A percentile compares a stretch with the other conserved stretches of the same genome.
Evolutionary conservation across 2,329 filamentous ascomycete species (phyloP).

Genomic region (Acrocalymma vagum): DNA sequence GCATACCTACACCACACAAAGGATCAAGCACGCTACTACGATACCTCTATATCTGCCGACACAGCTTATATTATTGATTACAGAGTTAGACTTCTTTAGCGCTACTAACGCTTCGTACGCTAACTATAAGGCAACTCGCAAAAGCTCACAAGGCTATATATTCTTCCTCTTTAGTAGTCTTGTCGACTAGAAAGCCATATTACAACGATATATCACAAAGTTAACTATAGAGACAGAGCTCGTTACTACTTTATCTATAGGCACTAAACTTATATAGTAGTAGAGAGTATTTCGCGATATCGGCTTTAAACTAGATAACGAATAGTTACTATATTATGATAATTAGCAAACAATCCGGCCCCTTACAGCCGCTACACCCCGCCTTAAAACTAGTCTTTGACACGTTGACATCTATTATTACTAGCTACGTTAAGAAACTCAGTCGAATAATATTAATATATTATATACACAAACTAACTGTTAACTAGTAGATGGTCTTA

Average conservation of each 20-base stretch:
- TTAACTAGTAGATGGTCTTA: too few species aligned
- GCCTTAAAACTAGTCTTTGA: background rate
- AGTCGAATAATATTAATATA: too few species aligned
- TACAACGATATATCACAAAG: constrained; percentile 13
- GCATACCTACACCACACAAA: constrained; percentile 11
- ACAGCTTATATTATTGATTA: constrained; percentile 7
- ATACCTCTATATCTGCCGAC: constrained; percentile 6
- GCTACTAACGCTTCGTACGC: constrained; percentile 20
- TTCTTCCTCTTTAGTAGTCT: constrained; percentile 21
- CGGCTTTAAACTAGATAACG: constrained; percentile 2
- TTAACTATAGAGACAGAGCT: constrained; percentile 23
- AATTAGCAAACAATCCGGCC: constrained; percentile 7
- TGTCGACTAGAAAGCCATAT: constrained; percentile 14
- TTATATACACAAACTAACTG: too few species aligned
- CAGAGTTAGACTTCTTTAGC: constrained; percentile 12
- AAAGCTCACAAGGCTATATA: constrained; percentile 22
- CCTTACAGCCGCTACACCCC: too few species aligned
- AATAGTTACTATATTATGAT: constrained; percentile 2
- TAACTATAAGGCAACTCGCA: constrained; percentile 11
- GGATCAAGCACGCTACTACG: constrained; percentile 2
- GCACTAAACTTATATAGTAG: constrained; percentile 10
- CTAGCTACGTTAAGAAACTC: too few species aligned
- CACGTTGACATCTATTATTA: too few species aligned
- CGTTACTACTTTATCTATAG: constrained; percentile 5
- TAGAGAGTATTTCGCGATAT: constrained; percentile 13